Percentiles rank a stretch among this genome's conserved stretches.
Conservation (phyloP, 495 filamentous ascomycete species). For the Penicillium diatomitis region DNA sequence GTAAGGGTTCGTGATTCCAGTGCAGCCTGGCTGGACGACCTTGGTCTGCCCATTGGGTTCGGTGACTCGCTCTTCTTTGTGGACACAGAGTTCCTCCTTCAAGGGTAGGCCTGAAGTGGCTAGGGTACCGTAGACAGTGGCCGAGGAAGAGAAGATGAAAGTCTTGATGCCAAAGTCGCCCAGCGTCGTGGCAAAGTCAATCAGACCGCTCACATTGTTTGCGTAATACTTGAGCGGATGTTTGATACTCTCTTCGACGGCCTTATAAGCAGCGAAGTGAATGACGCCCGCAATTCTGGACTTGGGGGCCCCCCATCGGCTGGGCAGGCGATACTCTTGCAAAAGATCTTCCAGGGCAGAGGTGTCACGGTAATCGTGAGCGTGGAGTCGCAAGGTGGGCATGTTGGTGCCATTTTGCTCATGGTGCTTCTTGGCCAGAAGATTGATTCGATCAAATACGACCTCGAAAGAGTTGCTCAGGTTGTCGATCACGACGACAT, state of each 20-base stretch:
- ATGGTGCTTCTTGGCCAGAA: slow-evolving; percentile 42
- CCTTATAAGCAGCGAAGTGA: slow-evolving; percentile 56
- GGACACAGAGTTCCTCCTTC: slow-evolving; percentile 51
- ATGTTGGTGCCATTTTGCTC: slow-evolving; percentile 30
- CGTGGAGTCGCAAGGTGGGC: slow-evolving; percentile 45
- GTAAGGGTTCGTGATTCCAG: slow-evolving; percentile 55
- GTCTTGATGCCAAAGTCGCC: slow-evolving; percentile 52
- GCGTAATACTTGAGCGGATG: slow-evolving; percentile 53
- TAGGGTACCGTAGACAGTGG: slow-evolving; percentile 53
- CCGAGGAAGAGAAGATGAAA: slow-evolving; percentile 59
- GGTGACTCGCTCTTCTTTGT: slow-evolving; percentile 35
- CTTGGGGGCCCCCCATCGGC: slow-evolving; percentile 30
- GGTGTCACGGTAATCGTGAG: slow-evolving; percentile 49
- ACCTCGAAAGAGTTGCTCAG: slow-evolving; percentile 49
- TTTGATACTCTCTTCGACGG: slow-evolving; percentile 43
- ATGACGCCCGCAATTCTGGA: slow-evolving; percentile 53
- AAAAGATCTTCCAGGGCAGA: slow-evolving; percentile 32
- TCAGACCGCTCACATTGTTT: slow-evolving; percentile 57
- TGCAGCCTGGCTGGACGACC: slow-evolving; percentile 31
- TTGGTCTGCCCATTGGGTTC: slow-evolving; percentile 23
- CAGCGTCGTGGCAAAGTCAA: slow-evolving; percentile 47
- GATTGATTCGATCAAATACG: slow-evolving; percentile 44
- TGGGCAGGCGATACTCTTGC: slow-evolving; percentile 26
- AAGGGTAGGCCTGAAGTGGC: slow-evolving; percentile 45
- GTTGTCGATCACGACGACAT: slow-evolving; percentile 57